Evolutionary conservation across 2,329 filamentous ascomycete genomes (phyloP), one percentile per base, ranked within the genome.

Genomic region (Aspergillus sp.): DNA sequence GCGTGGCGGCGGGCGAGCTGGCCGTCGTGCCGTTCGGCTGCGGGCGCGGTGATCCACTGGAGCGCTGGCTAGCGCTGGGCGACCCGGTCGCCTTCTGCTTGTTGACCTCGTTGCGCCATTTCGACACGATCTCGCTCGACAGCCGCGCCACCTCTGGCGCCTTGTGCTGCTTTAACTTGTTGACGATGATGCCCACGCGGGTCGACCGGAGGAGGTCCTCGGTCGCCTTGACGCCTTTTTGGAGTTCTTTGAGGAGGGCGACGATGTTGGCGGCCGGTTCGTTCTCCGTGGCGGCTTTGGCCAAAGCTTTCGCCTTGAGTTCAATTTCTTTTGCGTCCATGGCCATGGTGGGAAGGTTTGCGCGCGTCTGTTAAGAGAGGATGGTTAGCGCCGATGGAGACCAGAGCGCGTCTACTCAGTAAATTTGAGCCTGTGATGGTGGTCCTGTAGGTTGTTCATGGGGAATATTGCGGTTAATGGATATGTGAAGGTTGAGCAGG

Each of bases 171-270:
- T 95, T 91, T 55, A 88, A 83, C 70, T 91, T 93, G 71, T 92
- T 93, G 57, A 97, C 89, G 47, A 88, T 85, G 60, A 96, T 87
- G 63, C 94, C 94, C 47, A 95, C 93, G 63, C 88, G 89, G n/a
- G 93, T 97, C 40, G 88, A 88, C 66, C 93, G 86, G 60, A 99
- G 79, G 62, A 96, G 82, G 62, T 96, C 90, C 74, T 99, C 94
- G 2, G 89, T 94, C 9, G 92, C 89, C 44, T 83, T 82, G 33
- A 93, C 86, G 56, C 89, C 88, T 65, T 86, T 86, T 75, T 93
- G 89, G 36, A 97, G 79, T 47, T 86, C 83, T 64, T 87, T 85
- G 49, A 99, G 78, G 56, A 97, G 80, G 48, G 82, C 79, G 50
- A 95, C 77, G 47, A 95, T 82, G 55, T 83, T 87, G 38, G 85